These are phyloP conservation scores for Fusarium liriodendri DNA, from an alignment of 2,329 filamentous ascomycete genomes.

Conservation along the genomic window DNA sequence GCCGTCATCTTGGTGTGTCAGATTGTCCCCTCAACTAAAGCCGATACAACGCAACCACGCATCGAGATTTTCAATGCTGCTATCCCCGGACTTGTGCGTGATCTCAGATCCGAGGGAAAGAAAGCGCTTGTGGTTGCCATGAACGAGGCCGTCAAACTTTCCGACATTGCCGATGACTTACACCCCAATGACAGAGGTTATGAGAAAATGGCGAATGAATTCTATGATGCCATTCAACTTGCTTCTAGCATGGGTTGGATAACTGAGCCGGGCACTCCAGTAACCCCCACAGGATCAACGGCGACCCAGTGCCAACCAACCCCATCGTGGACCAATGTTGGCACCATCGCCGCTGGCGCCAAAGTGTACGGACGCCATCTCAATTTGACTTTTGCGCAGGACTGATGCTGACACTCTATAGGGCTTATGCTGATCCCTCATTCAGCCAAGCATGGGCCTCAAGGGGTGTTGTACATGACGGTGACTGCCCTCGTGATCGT, in stretches of 20 bases:
- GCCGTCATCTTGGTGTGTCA: neutral
- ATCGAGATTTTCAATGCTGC: neutral
- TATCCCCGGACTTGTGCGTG: neutral
- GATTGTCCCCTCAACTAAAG: neutral
- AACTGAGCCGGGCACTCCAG: neutral
- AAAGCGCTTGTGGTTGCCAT: neutral
- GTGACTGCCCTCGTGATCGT: neutral
- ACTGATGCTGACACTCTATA: neutral
- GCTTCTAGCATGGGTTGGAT: neutral
- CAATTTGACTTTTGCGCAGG: neutral
- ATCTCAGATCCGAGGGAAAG: neutral
- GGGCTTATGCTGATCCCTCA: neutral
- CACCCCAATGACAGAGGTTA: neutral
- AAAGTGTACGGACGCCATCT: neutral
- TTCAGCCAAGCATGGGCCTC: neutral
- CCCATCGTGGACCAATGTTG: neutral
- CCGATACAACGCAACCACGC: neutral
- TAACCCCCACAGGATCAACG: neutral
- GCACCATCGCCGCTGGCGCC: neutral
- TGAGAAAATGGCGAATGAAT: neutral
- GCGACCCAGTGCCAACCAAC: neutral
- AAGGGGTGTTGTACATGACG: neutral
- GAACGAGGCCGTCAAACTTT: neutral
- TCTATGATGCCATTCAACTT: neutral
- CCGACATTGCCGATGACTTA: neutral